Evolutionary conservation across 148 eudicot species (phyloP), one percentile per base, ranked within the genome.

Genomic region (Polygonum aviculare): DNA sequence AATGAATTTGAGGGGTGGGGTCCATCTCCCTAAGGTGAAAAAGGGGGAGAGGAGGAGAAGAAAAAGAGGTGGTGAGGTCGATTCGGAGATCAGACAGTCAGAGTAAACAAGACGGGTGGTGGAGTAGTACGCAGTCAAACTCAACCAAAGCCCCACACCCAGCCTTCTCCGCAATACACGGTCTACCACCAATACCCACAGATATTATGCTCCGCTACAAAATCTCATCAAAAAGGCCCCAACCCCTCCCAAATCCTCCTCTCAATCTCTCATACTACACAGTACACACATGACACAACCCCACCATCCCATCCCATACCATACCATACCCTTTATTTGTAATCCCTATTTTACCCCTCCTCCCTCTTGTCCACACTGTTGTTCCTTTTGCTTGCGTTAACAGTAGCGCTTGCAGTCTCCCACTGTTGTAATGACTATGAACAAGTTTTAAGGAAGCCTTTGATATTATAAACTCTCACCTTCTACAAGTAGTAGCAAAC

Each of bases 81-180:
- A 67, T 0, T 67, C 72, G 72, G 72, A 67, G 72, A 21, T 36
- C 72, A 67, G 72, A 65, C 36, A 45, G 21, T 15, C 72, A 67
- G 72, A 65, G 44, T 67, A 15, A 45, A 67, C 72, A 67, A 67
- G 72, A n/a, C n/a, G n/a, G n/a, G n/a, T n/a, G n/a, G n/a, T n/a
- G n/a, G n/a, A n/a, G n/a, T n/a, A n/a, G n/a, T n/a, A n/a, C n/a
- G 45, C 72, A 67, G 72, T 67, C 72, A 67, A 67, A 38, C 45
- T 21, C 72, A 67, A 45, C 19, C 31, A 26, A 26, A 26, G 0
- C 31, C 31, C 31, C 31, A 26, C 31, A 26, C 31, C 31, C 31
- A 26, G 31, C 31, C 31, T 26, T 67, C 45, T 45, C 72, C 72
- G 72, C 72, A 67, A 67, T 67, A 67, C 72, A 67, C 72, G 72